Evolutionary conservation across 306 rosid species (phyloP).

Genomic region (Lotus japonicus): DNA sequence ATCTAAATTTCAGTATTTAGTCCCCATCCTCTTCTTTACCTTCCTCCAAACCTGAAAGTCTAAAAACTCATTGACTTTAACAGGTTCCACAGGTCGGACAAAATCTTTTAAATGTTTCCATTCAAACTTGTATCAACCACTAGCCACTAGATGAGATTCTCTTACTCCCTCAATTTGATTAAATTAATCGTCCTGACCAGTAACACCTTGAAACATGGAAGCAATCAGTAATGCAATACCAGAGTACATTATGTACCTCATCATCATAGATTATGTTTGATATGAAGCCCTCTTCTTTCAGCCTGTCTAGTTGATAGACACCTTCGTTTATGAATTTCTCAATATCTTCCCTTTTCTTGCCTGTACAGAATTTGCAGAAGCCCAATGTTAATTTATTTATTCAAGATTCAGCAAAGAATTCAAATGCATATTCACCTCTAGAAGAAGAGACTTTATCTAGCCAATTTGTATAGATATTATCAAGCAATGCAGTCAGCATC

Average conservation of each 20-base stretch:
- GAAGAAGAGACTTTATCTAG: constrained; percentile 73
- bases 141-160: constrained; percentile 2
- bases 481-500: constrained; percentile 83
- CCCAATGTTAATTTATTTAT: constrained; percentile 11
- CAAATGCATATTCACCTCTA: constrained; percentile 55
- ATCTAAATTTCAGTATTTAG: not conserved
- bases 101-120: not conserved
- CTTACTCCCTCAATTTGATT: not conserved
- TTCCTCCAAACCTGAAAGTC: not conserved
- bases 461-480: constrained; percentile 83
- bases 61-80: not conserved
- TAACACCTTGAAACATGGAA: not conserved
- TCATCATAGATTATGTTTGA: constrained; percentile 78
- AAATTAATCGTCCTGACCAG: not conserved
- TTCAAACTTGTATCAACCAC: not conserved
- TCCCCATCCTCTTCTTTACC: not conserved
- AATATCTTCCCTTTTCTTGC: constrained; percentile 64
- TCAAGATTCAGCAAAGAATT: constrained; percentile 21
- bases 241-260: constrained; percentile 52
- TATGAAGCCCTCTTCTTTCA: constrained; percentile 87
- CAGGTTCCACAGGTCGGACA: not conserved
- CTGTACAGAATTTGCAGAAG: constrained; percentile 35
- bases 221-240: constrained; percentile 4
- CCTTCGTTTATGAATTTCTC: constrained; percentile 82
- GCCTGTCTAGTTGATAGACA: constrained; percentile 67